Base-by-base conservation (phyloP, 805 yeast species). In the Maudiozyma serrabonitensis region DNA sequence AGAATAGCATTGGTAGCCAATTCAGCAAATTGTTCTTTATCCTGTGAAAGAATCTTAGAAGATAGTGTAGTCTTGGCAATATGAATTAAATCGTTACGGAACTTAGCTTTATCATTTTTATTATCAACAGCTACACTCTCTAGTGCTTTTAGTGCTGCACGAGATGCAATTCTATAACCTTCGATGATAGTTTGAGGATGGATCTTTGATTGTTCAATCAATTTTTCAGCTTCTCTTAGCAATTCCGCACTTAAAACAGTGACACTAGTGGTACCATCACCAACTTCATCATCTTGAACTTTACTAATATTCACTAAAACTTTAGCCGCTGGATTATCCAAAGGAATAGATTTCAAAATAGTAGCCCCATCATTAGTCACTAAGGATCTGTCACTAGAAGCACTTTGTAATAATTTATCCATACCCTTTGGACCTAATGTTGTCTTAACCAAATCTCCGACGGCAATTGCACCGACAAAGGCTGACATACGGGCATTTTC, bases 351-450 rank as follows among this genome's bases (percentile, higher is more conserved):
- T 62, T 90, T 89, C 56, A 93, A 73, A 55, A 93, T 93, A 2
- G 99, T 93, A 46, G 99, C 99, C 53, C 99, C 99, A 72, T 93
- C 99, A 67, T 93, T 93, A 45, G 99, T 93, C 38, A 93, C 90
- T 62, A 90, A 63, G 2, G 93, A 75, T 49, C 75, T 75, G 44
- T 87, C 87, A 41, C 93, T 79, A 4, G 89, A 76, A 18, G 96
- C 86, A 56, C 95, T 82, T 62, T 88, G 96, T 54, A 93, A 73
- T 54, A 93, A 73, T 67, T 93, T 93, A 69, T 93, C 99, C 98
- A 93, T 91, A 54, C 99, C 99, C 65, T 93, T 91, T 54, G 99
- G 99, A 15, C 99, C 99, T 55, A 93, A 73, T 2, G 99, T 84
- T 31, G 88, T 79, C 69, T 91, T 91, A 43, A 91, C 99, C 53